Evolutionary conservation across 176 grass and related monocot genomes (phyloP).

Genomic region (Panicum miliaceum): DNA sequence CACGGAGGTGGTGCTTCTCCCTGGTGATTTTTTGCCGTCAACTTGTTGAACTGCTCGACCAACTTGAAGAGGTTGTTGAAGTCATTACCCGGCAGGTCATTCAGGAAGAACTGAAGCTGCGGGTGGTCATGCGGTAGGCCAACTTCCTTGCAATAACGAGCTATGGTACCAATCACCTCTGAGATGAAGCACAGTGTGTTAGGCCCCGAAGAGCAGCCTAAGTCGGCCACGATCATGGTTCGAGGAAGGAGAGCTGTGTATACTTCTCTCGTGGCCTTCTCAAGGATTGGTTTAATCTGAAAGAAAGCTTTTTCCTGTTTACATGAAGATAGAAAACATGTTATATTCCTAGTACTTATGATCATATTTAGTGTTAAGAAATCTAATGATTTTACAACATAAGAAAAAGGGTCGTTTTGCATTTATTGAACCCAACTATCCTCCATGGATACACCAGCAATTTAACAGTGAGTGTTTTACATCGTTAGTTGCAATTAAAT

Average conservation of each 20-base stretch:
- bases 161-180: background rate
- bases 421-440: too few species aligned
- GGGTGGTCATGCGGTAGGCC: background rate
- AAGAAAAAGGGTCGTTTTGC: background rate
- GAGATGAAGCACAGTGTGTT: slow-evolving; percentile 48
- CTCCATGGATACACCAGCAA: too few species aligned
- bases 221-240: slow-evolving; percentile 49
- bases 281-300: slow-evolving; percentile 30
- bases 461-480: too few species aligned
- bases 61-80: slow-evolving; percentile 66
- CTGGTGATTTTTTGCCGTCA: background rate
- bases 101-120: slow-evolving; percentile 74
- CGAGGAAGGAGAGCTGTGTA: background rate
- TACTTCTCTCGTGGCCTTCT: slow-evolving; percentile 35
- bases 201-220: slow-evolving; percentile 55
- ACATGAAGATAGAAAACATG: background rate
- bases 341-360: background rate
- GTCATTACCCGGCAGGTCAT: slow-evolving; percentile 62
- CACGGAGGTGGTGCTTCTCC: background rate
- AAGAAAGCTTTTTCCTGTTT: slow-evolving; percentile 48
- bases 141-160: background rate
- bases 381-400: background rate
- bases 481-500: too few species aligned
- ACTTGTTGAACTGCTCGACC: background rate
- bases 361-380: background rate